Conservation (phyloP, 495 filamentous ascomycete genomes). For the Hypoxylon fragiforme region DNA sequence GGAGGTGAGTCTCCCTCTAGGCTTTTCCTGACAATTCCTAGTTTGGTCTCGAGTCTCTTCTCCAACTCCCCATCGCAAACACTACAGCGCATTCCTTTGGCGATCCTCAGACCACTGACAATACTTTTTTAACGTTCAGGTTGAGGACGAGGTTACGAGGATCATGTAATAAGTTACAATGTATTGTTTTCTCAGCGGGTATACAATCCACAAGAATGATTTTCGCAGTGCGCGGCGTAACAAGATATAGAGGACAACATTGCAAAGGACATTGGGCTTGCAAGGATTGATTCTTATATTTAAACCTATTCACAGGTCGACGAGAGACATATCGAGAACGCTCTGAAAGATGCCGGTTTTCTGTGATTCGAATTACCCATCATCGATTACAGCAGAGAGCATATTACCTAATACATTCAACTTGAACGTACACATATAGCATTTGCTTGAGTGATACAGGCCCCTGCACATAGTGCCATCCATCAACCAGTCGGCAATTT, state of each 20-base stretch:
- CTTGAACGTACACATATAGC: slow-evolving; percentile 20
- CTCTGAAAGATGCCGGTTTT: slow-evolving; percentile 45
- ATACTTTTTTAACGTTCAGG: slow-evolving; percentile 61
- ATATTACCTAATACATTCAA: background rate
- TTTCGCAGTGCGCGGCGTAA: slow-evolving; percentile 24
- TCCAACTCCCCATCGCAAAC: background rate
- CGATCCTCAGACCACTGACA: slow-evolving; percentile 58
- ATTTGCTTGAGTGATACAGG: slow-evolving; percentile 18
- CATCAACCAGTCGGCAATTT: slow-evolving; percentile 5
- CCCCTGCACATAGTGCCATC: background rate
- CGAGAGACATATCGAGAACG: slow-evolving; percentile 38
- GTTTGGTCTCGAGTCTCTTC: background rate
- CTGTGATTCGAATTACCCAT: slow-evolving; percentile 37
- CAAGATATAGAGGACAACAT: slow-evolving; percentile 23
- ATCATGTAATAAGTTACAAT: slow-evolving; percentile 71
- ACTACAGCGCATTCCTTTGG: slow-evolving; percentile 16
- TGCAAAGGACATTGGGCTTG: slow-evolving; percentile 25
- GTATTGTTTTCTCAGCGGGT: slow-evolving; percentile 32
- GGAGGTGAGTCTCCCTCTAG: slow-evolving; percentile 71
- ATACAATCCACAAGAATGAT: slow-evolving; percentile 10
- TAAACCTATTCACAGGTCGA: slow-evolving; percentile 39
- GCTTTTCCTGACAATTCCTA: slow-evolving; percentile 13
- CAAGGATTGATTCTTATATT: slow-evolving; percentile 36
- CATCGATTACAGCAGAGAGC: slow-evolving; percentile 6
- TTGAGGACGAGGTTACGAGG: slow-evolving; percentile 95